Base-by-base conservation (phyloP, 202 grass and related monocot species). In the Panicum virgatum region DNA sequence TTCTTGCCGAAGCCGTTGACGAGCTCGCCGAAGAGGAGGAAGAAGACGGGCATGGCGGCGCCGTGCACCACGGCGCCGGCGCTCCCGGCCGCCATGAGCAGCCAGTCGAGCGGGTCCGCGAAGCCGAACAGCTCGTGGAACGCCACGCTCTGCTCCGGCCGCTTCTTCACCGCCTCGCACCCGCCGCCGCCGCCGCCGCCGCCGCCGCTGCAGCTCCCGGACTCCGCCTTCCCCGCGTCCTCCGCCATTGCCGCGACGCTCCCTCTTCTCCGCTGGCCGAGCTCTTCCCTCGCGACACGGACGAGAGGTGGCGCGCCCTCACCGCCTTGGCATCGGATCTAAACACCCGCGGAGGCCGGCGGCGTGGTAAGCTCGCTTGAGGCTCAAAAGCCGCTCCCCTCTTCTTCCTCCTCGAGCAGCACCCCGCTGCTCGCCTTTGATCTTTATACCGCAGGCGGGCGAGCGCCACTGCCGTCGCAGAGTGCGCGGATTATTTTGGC, bases 1-100 rank as follows among this genome's bases (percentile, higher is more conserved):
- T 89, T 91, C 74, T 87, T 89, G 47, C 93, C 93, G 84, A 97
- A 97, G 15, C 88, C 88, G 58, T 97, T 89, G 93, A 97, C 83
- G 63, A 97, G 87, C 47, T 89, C 86, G 39, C 89, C 91, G 54
- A 97, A 93, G 16, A 97, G 75, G 38, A 91, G 84, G 78, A 91
- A 91, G 86, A 97, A 93, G 11, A 93, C 78, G 5, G 94, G 94
- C 88, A 97, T 91, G 50, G 94, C 86, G 57, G 86, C 86, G 38
- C 94, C 94, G 80, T 92, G 89, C 20, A 86, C 89, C 3, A 93
- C 32, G 6, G 94, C 91, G 10, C 94, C 94, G 12, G 83, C 40
- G 78, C 76, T 87, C 11, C 94, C 94, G 0, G 84, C 82, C 12
- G 86, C 84, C 94, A 97, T 97, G 54, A 97, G 77, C n/a, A 89